Conservation (phyloP, 2,329 filamentous ascomycete species). For the Scedosporium boydii region DNA sequence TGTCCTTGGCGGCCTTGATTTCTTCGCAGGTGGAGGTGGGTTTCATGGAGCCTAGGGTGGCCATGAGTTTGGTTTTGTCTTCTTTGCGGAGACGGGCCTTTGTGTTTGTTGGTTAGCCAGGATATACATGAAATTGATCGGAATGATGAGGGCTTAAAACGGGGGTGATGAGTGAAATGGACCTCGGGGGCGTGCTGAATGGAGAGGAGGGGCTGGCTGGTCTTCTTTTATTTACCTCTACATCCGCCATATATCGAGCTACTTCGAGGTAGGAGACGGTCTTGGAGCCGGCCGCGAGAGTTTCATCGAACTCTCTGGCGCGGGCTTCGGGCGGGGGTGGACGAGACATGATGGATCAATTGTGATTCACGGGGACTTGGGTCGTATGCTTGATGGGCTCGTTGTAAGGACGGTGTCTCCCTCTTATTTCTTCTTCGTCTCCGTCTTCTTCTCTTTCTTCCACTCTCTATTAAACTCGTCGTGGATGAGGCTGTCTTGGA, state of each 20-base stretch:
- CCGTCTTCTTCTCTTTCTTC: too few species aligned
- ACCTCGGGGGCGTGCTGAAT: too few species aligned
- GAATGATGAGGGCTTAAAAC: background rate
- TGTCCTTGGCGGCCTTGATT: background rate
- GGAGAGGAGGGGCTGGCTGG: too few species aligned
- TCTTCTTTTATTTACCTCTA: background rate
- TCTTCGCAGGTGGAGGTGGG: background rate
- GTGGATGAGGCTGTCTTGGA: too few species aligned
- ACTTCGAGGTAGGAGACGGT: background rate
- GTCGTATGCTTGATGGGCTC: too few species aligned
- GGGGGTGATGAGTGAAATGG: too few species aligned
- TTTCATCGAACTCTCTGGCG: background rate
- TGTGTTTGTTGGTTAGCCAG: background rate
- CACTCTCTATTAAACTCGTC: too few species aligned
- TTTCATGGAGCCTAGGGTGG: background rate
- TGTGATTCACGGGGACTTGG: too few species aligned
- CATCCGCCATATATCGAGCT: background rate
- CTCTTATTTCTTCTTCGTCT: too few species aligned
- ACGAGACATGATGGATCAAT: too few species aligned
- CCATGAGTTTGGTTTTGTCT: background rate
- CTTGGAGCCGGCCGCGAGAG: background rate
- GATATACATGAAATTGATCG: background rate
- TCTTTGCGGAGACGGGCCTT: background rate
- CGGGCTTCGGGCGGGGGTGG: background rate
- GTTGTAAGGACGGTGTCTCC: too few species aligned